Percentiles rank a stretch among this genome's conserved stretches.
These are phyloP conservation scores for Saprolegnia diclina DNA, from an alignment of 352 stramenopile species.

Conservation along the genomic window DNA sequence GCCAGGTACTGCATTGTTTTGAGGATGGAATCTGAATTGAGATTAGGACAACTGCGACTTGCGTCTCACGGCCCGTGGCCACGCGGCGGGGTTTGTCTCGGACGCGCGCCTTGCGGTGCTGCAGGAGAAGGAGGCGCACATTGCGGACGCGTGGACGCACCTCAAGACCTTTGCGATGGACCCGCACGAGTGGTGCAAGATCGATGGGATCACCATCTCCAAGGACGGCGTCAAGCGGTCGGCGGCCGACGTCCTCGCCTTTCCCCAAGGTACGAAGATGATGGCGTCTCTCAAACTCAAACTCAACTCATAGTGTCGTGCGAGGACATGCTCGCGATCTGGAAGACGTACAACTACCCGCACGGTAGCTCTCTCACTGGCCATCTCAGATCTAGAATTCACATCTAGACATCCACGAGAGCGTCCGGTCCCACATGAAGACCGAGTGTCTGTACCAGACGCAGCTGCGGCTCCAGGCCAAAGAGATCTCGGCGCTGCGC, in stretches of 20 bases:
- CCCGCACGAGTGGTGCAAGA: conserved; percentile 77
- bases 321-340: conserved; percentile 55
- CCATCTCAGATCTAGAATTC: conserved; percentile 35
- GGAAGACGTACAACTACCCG: conserved; percentile 41
- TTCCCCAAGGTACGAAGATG: conserved; percentile 42
- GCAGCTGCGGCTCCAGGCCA: conserved; percentile 90
- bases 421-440: conserved; percentile 61
- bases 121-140: conserved; percentile 73
- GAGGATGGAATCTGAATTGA: background rate
- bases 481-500: conserved; percentile 95
- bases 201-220: conserved; percentile 63
- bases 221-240: conserved; percentile 74
- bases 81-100: conserved; percentile 69
- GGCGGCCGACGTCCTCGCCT: conserved; percentile 68
- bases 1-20: conserved; percentile 30
- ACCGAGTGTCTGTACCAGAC: conserved; percentile 90
- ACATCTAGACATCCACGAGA: conserved; percentile 60
- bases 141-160: conserved; percentile 44
- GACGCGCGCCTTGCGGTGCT: conserved; percentile 75
- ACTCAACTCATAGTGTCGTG: conserved; percentile 22
- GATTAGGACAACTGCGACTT: conserved; percentile 94
- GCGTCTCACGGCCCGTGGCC: conserved; percentile 91
- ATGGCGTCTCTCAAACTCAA: conserved; percentile 25
- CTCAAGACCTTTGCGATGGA: conserved; percentile 58
- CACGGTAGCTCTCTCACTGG: conserved; percentile 43